Conservation (phyloP, 345 rosid species). For the Lumnitzera littorea region DNA sequence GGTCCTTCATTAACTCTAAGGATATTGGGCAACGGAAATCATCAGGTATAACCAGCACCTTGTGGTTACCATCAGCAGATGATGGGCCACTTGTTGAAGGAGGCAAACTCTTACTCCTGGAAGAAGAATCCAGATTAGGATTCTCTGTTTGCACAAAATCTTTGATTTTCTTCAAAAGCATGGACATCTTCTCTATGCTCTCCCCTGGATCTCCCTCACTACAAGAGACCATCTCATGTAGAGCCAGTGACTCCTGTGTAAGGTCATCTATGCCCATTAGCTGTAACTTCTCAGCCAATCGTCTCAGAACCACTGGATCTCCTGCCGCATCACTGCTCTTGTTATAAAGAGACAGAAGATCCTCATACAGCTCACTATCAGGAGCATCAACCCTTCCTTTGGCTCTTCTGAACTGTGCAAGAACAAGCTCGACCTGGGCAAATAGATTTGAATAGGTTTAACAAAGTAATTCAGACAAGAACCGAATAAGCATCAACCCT, state of each 20-base stretch:
- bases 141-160: conserved; percentile 80
- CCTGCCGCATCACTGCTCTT: conserved; percentile 36
- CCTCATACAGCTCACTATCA: conserved; percentile 50
- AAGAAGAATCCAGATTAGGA: conserved; percentile 41
- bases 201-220: conserved; percentile 67
- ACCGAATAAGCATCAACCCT: not conserved
- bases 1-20: conserved; percentile 93
- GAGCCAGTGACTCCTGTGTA: conserved; percentile 83
- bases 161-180: conserved; percentile 69
- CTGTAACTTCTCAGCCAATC: conserved; percentile 65
- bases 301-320: conserved; percentile 46
- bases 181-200: conserved; percentile 80
- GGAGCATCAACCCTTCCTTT: conserved; percentile 70
- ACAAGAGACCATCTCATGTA: conserved; percentile 75
- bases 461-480: not conserved
- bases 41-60: conserved; percentile 67
- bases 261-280: conserved; percentile 66
- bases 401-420: conserved; percentile 79
- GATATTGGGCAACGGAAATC: conserved; percentile 99
- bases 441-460: conserved; percentile 4
- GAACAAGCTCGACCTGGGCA: conserved; percentile 80
- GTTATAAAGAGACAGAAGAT: conserved; percentile 54
- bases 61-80: conserved; percentile 48
- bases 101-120: conserved; percentile 29
- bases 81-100: conserved; percentile 51